phyloP scores from a whole-genome alignment of 2,329 filamentous ascomycete genomes.

The Aspergillus sp. region DNA sequence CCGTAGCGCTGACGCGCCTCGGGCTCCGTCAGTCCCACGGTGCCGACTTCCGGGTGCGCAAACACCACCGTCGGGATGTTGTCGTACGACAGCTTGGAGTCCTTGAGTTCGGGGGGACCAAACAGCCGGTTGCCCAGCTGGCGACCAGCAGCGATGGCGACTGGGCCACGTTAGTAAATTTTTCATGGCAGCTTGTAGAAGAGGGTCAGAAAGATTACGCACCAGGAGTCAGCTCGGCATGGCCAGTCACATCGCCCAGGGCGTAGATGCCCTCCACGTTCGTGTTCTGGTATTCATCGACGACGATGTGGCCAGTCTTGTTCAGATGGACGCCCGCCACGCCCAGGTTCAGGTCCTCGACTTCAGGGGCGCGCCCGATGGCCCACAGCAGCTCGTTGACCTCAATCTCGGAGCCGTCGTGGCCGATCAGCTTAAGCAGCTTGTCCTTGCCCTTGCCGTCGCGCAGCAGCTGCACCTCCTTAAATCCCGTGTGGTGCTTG shows the following conservation, averaged over 20 bases:
- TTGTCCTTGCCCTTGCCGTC: constrained; percentile 49
- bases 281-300: constrained; percentile 54
- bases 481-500: constrained; percentile 46
- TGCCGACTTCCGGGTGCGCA: constrained; percentile 51
- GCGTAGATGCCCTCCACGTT: constrained; percentile 49
- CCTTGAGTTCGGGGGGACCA: constrained; percentile 44
- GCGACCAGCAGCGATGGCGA: constrained; percentile 53
- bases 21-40: constrained; percentile 51
- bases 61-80: constrained; percentile 55
- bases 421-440: constrained; percentile 43
- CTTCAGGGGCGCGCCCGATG: constrained; percentile 47
- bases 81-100: constrained; percentile 48
- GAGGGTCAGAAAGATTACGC: constrained; percentile 11
- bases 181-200: no score
- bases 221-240: constrained; percentile 52
- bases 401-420: constrained; percentile 44
- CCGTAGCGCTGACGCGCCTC: constrained; percentile 48
- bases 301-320: constrained; percentile 41
- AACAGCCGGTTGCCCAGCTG: constrained; percentile 52
- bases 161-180: constrained; percentile 20
- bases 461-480: constrained; percentile 47
- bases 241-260: constrained; percentile 52
- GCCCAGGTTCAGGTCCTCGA: constrained; percentile 42
- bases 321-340: constrained; percentile 43
- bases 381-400: constrained; percentile 54